Percentiles rank a stretch among this genome's conserved stretches.
phyloP scores from a whole-genome alignment of 768 basidiomycete genomes.

The Russula brevipes region DNA sequence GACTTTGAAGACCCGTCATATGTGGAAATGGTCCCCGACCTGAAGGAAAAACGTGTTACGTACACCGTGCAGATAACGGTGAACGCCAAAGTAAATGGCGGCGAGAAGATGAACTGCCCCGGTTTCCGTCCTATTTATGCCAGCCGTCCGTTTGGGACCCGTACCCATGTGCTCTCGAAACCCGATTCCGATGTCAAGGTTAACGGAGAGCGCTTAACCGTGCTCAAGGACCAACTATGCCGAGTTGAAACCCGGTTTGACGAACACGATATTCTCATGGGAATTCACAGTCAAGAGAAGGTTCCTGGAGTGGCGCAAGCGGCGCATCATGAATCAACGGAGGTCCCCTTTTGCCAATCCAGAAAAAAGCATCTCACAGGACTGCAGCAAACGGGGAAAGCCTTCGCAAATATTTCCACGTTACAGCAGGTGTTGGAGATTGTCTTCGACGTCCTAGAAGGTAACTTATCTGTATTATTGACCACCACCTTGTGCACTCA shows the following conservation, averaged over 20 bases:
- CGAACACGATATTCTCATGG: no score
- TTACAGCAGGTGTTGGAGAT: background rate
- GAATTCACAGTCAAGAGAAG: no score
- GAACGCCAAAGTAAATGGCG: background rate
- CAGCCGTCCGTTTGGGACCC: background rate
- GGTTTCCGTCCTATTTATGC: background rate
- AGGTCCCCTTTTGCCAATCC: no score
- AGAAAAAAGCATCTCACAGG: no score
- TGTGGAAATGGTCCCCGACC: background rate
- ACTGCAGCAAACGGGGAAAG: no score
- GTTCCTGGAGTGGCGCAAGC: no score
- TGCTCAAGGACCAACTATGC: no score
- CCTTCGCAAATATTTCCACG: background rate
- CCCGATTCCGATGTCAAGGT: no score
- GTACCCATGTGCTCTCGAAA: no score
- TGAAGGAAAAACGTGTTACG: background rate
- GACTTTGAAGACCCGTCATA: background rate
- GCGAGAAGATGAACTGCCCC: background rate
- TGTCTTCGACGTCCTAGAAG: constrained; percentile 1
- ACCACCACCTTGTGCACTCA: background rate
- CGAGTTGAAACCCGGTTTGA: no score
- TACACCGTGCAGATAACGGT: background rate
- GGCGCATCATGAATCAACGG: no score
- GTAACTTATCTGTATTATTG: background rate
- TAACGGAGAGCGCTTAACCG: no score